Conservation (phyloP, 2,329 filamentous ascomycete genomes). For the Microsporum audouinii region DNA sequence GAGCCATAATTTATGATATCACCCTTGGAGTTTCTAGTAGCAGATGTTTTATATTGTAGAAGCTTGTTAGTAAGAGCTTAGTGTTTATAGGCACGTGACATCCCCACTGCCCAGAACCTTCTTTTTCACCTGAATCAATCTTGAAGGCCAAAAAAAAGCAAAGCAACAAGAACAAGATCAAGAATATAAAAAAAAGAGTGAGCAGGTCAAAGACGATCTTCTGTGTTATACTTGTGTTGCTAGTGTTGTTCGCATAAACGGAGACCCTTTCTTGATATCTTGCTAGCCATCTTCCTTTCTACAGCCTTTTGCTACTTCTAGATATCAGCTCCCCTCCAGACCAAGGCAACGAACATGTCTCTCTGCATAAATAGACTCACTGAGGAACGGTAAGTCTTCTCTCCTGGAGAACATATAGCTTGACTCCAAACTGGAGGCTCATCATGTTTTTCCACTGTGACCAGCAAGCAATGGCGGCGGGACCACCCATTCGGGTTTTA, state of each 20-base stretch:
- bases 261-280: not conserved
- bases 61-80: not conserved
- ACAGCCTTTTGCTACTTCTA: not conserved
- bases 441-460: not conserved
- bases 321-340: not conserved
- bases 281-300: not conserved
- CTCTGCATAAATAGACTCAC: conserved; percentile 78
- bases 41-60: not conserved
- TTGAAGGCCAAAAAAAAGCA: not conserved
- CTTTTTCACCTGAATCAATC: not conserved
- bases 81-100: not conserved
- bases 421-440: conserved; percentile 9
- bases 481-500: conserved; percentile 98
- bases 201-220: not conserved
- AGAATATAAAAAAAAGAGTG: not conserved
- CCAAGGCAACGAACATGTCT: conserved; percentile 48
- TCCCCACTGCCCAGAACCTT: not conserved
- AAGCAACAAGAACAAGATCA: not conserved
- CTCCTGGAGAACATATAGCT: not conserved
- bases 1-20: no score
- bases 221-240: not conserved
- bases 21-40: no score
- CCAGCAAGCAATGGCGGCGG: conserved; percentile 90
- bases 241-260: not conserved
- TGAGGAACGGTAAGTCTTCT: conserved; percentile 61